Percentiles rank a stretch among this genome's conserved stretches.
Evolutionary conservation across 495 filamentous ascomycete genomes (phyloP).

Genomic region (Neurospora sp.): DNA sequence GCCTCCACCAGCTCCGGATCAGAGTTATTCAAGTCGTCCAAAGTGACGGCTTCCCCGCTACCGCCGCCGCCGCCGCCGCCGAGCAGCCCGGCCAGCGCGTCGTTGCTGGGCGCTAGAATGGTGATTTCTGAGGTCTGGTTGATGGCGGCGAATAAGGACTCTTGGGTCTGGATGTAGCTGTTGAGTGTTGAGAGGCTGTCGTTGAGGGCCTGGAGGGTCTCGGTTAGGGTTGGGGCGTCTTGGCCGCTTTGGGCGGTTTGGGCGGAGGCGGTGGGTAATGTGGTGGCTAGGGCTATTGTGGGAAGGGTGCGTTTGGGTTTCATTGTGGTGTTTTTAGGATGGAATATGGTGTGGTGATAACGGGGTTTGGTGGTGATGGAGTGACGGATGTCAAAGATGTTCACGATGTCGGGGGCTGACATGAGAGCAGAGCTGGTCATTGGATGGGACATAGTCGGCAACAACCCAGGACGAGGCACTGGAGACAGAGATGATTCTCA

Average conservation of each 20-base stretch:
- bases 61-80: constrained; percentile 7
- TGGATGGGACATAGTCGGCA: too few species aligned
- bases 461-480: too few species aligned
- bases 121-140: constrained; percentile 44
- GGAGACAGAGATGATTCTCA: too few species aligned
- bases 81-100: constrained; percentile 39
- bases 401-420: neutral
- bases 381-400: neutral
- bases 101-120: constrained; percentile 54
- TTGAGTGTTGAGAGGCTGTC: constrained; percentile 32
- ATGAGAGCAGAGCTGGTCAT: neutral
- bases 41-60: constrained; percentile 5
- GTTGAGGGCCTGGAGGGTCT: constrained; percentile 30
- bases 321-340: neutral
- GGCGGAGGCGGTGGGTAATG: neutral
- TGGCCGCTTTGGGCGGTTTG: neutral
- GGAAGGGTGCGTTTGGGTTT: neutral
- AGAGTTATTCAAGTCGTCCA: constrained; percentile 13
- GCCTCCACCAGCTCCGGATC: constrained; percentile 34
- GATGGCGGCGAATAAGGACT: constrained; percentile 30
- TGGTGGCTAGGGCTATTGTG: neutral
- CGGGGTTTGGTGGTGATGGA: neutral
- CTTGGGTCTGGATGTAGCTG: constrained; percentile 32
- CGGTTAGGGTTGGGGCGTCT: constrained; percentile 10
- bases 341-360: neutral